Evolutionary conservation across 1,284 basidiomycete genomes (phyloP), one percentile per base, ranked within the genome.

Genomic region (Sanghuangporus sanghuang): DNA sequence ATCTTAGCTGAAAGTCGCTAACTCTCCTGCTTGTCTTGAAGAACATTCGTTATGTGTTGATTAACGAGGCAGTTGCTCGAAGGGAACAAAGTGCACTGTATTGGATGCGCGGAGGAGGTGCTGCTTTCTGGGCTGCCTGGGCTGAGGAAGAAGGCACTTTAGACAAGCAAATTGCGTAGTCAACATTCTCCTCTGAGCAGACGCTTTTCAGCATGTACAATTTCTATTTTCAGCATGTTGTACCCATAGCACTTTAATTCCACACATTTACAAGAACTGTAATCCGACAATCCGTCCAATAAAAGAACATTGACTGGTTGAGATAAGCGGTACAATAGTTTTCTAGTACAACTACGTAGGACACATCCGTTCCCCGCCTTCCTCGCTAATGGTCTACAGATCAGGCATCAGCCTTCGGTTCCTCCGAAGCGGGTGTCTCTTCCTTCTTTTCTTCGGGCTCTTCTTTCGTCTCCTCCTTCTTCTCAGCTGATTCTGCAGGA

Each of bases 1-100:
- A 12, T 6, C n/a, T n/a, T 23, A 11, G 58, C 21, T 23, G 21
- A 12, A 27, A 42, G 49, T 64, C n/a, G 56, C 64, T 68, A 32
- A 70, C 52, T 14, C 44, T 9, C 16, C 21, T n/a, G 44, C 44
- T 53, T 60, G n/a, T 61, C 16, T 57, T 35, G 38, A 6, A 89
- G 86, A 78, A 79, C 56, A 80, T 87, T 38, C 78, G 81, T 55
- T 82, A 88, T 70, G 84, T 89, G 14, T 79, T 90, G 57, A 78
- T 91, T 61, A 81, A 81, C 18, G 79, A 81, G 62, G 77, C 76
- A 2, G 81, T 84, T 3, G 86, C 83, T 2, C 75, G 75, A 21
- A 81, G 82, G 2, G 74, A 81, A 60, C 73, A 76, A 50, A 74
- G 77, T 3, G 83, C 86, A 1, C 71, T 81, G 64, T 90, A 89